Percentiles rank a stretch among this genome's conserved stretches.
Evolutionary conservation across 2,329 filamentous ascomycete species (phyloP).

Genomic region (Paramyrothecium sp.): DNA sequence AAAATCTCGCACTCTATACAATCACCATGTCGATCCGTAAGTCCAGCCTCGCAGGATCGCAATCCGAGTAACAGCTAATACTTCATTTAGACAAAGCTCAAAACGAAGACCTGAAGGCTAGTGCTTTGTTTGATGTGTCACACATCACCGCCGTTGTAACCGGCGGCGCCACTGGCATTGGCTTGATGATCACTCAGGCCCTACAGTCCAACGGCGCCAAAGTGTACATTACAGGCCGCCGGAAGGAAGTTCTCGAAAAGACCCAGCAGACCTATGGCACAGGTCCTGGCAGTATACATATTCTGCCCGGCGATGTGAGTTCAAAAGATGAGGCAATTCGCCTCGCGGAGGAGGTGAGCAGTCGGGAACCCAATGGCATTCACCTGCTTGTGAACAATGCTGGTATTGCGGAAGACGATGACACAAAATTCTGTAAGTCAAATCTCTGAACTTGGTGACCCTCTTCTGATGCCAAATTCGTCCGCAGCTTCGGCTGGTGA

Average conservation of each 20-base stretch:
- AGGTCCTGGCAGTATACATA: constrained; percentile 1
- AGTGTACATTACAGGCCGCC: not conserved
- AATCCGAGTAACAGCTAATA: too few species aligned
- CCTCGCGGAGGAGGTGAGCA: not conserved
- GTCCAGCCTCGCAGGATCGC: not conserved
- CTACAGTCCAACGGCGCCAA: constrained; percentile 1
- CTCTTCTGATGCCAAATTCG: not conserved
- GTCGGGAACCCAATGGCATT: not conserved
- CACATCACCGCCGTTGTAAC: constrained; percentile 1
- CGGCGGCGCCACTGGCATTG: not conserved
- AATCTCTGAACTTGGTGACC: not conserved
- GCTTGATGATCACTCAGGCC: constrained; percentile 1
- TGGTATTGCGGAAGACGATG: not conserved
- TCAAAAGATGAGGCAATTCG: not conserved
- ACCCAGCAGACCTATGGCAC: not conserved
- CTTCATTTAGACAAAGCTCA: not conserved
- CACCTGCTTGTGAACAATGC: constrained; percentile 1
- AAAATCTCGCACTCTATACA: not conserved
- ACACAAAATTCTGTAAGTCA: not conserved
- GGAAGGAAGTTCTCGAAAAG: not conserved
- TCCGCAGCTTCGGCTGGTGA: not conserved
- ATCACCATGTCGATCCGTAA: not conserved
- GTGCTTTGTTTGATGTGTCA: not conserved
- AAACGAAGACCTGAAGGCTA: constrained; percentile 1
- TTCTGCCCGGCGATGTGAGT: not conserved